Conservation (phyloP, 2,329 filamentous ascomycete genomes). For the Cordyceps fumosorosea region DNA sequence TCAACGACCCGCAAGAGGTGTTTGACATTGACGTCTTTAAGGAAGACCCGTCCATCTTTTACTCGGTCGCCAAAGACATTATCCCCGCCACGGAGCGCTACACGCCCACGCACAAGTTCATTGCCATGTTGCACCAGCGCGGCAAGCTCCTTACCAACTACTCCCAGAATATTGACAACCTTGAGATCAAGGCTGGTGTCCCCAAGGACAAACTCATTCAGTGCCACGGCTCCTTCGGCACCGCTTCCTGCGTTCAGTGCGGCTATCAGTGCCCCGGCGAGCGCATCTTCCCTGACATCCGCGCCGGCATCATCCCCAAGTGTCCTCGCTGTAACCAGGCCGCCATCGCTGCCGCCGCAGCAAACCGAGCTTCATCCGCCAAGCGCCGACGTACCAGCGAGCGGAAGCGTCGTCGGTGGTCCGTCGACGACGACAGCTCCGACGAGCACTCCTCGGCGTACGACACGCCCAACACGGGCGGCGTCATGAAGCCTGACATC, state of each 20-base stretch:
- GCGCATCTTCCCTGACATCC: slow-evolving; percentile 72
- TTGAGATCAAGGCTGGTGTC: slow-evolving; percentile 83
- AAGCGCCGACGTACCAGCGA: slow-evolving; percentile 32
- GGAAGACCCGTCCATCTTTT: slow-evolving; percentile 84
- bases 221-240: slow-evolving; percentile 94
- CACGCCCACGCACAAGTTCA: slow-evolving; percentile 92
- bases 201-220: slow-evolving; percentile 77
- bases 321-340: slow-evolving; percentile 64
- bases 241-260: slow-evolving; percentile 82
- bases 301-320: slow-evolving; percentile 65
- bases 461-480: slow-evolving; percentile 52
- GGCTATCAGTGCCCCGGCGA: slow-evolving; percentile 66
- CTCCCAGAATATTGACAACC: slow-evolving; percentile 97
- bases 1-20: slow-evolving; percentile 84
- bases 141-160: slow-evolving; percentile 93
- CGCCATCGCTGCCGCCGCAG: slow-evolving; percentile 38
- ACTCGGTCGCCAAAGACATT: slow-evolving; percentile 84
- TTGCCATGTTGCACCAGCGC: slow-evolving; percentile 79
- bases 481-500: slow-evolving; percentile 95
- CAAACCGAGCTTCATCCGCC: slow-evolving; percentile 19
- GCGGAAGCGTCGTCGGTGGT: slow-evolving; percentile 29
- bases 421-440: slow-evolving; percentile 29
- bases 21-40: slow-evolving; percentile 88
- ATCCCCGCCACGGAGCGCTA: slow-evolving; percentile 72
- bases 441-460: slow-evolving; percentile 37